Evolutionary conservation across 2,329 filamentous ascomycete species (phyloP), one percentile per base, ranked within the genome.

Genomic region (Colletotrichum liaoningense): DNA sequence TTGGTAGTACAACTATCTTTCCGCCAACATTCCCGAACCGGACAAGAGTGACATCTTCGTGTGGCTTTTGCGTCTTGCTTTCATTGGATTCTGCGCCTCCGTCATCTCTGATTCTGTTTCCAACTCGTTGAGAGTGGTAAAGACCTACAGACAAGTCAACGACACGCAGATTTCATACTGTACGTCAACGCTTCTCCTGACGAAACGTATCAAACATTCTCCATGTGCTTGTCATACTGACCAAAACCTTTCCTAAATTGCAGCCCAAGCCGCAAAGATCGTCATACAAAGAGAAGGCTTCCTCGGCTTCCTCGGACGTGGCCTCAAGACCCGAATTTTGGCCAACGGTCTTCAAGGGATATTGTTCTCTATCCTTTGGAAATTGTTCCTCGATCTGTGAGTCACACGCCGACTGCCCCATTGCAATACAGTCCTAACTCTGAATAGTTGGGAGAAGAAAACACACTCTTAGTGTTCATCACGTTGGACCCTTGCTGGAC

Each of bases 131-230:
- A 78, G 85, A 30, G 86, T 87, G 0, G 82, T 87, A 5, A 87
- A 87, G 77, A 87, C 86, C 0, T 87, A 86, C 69, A 84, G 86
- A 1, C 86, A 87, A 73, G 86, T 87, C 71, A 87, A 87, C 64
- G 85, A 87, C 22, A 85, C 81, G 4, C 80, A 85, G 58, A 81
- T 87, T 1, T 86, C 86, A 2, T 87, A 87, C 54, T 72, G 85
- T 87, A 78, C 78, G 79, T 46, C 0, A 9, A 5, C 7, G 8
- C 7, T 19, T 12, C 5, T 6, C 16, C 1, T 4, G 30, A 33
- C 24, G 19, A 49, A 49, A 1, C 12, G 3, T 26, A 3, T 11
- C 30, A n/a, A 11, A 14, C 1, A 9, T 11, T 5, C 24, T 24
- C 6, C 5, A 22, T 9, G 8, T 16, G 14, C 24, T 19, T 24